Evolutionary conservation across 345 rosid genomes (phyloP), one percentile per base, ranked within the genome.

Genomic region (Xanthoceras sorbifolium): DNA sequence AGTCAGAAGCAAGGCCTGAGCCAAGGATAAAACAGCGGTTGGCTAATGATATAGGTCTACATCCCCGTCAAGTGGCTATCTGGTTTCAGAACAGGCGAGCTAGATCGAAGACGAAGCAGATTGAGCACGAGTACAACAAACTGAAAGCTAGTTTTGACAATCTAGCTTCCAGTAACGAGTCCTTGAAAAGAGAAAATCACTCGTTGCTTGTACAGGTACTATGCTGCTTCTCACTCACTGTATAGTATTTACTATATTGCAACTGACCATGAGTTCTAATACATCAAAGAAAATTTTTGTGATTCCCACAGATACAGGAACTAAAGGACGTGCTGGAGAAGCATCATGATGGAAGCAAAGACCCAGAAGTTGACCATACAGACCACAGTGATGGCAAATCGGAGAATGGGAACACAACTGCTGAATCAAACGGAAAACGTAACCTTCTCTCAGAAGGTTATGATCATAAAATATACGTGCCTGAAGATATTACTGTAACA

Each of bases 41-140:
- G 28, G 86, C 87, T 11, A 73, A 69, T 28, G 85, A 81, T 46
- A 77, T 87, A 0, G 90, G 88, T 4, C 79, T 87, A 0, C 67
- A 81, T 60, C 86, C 88, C 61, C 83, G 85, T 1, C 88, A 87
- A 73, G 80, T 87, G 36, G 86, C 85, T 26, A 81, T 83, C 69
- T 87, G 90, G 86, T 84, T 87, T 38, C 90, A 87, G 75, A 87
- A 81, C 67, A 77, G 83, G 22, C 71, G 85, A 62, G 88, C 88
- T 60, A 87, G 90, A 67, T 76, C 68, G 25, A 87, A 85, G 76
- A 62, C 76, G 18, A 87, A 85, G 80, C 88, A 79, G 71, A 63
- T 83, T 64, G 88, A 87, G 77, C 76, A 36, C n/a, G 88, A 87
- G 15, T 85, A 81, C 20, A 76, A 40, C 34, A 48, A 40, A 18